Evolutionary conservation across 352 stramenopile genomes (phyloP).

Genomic region (Phytophthora uliginosa): DNA sequence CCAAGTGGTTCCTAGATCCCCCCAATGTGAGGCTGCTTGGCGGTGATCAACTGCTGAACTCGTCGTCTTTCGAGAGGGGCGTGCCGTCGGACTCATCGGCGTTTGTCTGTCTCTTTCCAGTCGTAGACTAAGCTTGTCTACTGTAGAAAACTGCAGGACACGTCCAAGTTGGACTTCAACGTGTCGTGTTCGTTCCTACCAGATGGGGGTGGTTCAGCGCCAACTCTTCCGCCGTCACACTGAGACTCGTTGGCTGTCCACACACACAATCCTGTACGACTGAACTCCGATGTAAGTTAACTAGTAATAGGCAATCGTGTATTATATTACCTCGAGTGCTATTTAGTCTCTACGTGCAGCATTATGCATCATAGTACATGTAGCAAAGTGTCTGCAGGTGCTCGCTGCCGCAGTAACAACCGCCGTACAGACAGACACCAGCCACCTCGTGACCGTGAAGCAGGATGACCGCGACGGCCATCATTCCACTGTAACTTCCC

Average conservation of each 20-base stretch:
- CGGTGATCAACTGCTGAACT: not conserved
- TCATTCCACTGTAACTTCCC: not conserved
- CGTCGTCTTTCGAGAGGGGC: not conserved
- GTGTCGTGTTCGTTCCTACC: not conserved
- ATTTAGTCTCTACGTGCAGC: not conserved
- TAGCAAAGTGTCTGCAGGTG: not conserved
- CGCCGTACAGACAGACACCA: not conserved
- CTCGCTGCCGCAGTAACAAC: not conserved
- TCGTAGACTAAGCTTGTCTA: not conserved
- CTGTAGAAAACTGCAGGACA: not conserved
- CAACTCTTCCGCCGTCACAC: not conserved
- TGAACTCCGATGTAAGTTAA: too few species aligned
- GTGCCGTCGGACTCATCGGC: not conserved
- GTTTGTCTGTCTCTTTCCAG: not conserved
- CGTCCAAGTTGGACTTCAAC: not conserved
- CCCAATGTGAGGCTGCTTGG: not conserved
- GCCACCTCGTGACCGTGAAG: too few species aligned
- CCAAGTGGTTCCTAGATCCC: constrained; percentile 14
- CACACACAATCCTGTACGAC: too few species aligned
- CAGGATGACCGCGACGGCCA: not conserved
- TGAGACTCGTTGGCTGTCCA: not conserved
- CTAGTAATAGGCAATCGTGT: too few species aligned
- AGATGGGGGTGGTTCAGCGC: not conserved
- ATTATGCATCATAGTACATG: not conserved
- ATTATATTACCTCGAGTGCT: too few species aligned